Evolutionary conservation across 768 basidiomycete genomes (phyloP), one percentile per base, ranked within the genome.

Genomic region (Russula foetens): DNA sequence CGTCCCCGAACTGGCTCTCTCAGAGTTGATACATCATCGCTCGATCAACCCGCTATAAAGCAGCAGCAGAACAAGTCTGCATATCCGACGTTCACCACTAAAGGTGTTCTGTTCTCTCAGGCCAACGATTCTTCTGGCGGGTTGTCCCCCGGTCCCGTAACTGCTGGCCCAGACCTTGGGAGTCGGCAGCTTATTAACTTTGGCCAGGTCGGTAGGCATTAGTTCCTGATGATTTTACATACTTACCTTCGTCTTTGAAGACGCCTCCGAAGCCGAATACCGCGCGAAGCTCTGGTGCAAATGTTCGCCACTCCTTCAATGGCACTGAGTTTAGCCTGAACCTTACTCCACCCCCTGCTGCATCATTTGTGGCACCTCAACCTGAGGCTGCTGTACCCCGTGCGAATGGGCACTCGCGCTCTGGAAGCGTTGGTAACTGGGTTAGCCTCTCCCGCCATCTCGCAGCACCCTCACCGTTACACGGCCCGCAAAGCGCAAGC

Each of bases 341-440:
- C 70, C 81, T 86, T 69, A 78, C 73, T 68, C 75, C 83, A 47
- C 79, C 84, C 23, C 77, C 83, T 55, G 76, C 77, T 28, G 75
- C 81, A 56, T 73, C 79, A 21, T 74, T 71, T 67, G 68, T 68
- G 39, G 70, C 71, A 66, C 61, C 66, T 38, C 68, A 59, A 60
- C 77, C 75, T 44, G 77, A 73, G 53, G 80, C 76, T 48, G 74
- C 70, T 65, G 71, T 75, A 46, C 68, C 43, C 65, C 76, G 87
- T 58, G 75, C 76, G 29, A 83, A 77, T 57, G 85, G 86, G 39
- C 88, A 91, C 68, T 82, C 83, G 60, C 84, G 89, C 62, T 83
- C 87, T 46, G 89, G 89, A 48, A 90, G 88, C 70, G 86, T 85
- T 28, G 88, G 88, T 33, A 90, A 89, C 69, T 90, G 89, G 89